Base-by-base conservation (phyloP, 805 yeast genomes). In the Wickerhamomyces tratensis region DNA sequence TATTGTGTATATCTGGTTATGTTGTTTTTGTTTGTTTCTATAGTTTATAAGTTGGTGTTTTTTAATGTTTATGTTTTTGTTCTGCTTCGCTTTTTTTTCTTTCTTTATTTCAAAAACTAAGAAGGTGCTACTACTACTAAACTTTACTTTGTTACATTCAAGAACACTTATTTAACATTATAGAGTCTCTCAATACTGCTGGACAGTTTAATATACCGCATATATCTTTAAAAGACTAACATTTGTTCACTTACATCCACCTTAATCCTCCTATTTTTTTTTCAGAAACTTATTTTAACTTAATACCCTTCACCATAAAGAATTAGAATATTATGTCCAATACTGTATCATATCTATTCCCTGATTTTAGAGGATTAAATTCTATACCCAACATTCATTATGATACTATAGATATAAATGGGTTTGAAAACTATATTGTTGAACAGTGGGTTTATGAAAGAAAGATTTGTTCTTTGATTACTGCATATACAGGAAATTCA, bases 361-460 rank as follows among this genome's bases (percentile, higher is more conserved):
- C 86, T 0, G 87, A 82, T 53, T 64, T 72, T 43, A 68, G 70
- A 41, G 81, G 82, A 0, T 64, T 77, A 20, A 67, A 69, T 33
- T 61, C 66, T 39, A 62, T 79, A 41, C 64, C 65, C 12, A 57
- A 59, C 39, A 71, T 65, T 40, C 60, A 67, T 45, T 75, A 70
- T 33, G 75, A 74, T 38, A 71, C 68, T 42, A 61, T 78, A 5
- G 63, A 62, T 9, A 67, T 82, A 25, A 52, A 67, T 1, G 98
- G 98, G 2, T 87, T 83, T 57, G 98, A 93, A 61, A 74, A 85
- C 13, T 93, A 93, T 58, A 69, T 93, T 35, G 95, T 91, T 10
- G 98, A 93, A 59, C 97, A 91, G 60, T 93, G 98, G 98, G 82
- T 85, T 4, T 71, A 82, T 33, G 80, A 79, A 45, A 68, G 98